Conservation (phyloP, 768 basidiomycete species). For the Trametes cinnabarina region DNA sequence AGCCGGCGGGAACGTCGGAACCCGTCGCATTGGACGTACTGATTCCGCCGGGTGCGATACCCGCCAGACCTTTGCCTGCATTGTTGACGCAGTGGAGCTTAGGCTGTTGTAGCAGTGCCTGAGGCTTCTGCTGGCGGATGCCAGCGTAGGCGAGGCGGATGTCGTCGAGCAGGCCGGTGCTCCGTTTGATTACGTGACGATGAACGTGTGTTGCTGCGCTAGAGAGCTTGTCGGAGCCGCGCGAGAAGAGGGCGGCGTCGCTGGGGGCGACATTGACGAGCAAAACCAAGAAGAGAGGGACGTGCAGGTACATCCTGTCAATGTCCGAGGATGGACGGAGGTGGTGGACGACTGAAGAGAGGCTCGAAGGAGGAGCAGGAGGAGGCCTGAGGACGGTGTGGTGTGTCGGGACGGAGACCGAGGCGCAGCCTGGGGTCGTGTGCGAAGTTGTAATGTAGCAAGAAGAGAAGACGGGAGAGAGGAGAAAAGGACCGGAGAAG, state of each 20-base stretch:
- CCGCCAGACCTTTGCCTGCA: constrained; percentile 8
- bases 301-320: constrained; percentile 27
- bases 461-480: not conserved
- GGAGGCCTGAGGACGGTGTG: not conserved
- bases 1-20: constrained; percentile 15
- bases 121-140: constrained; percentile 35
- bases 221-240: constrained; percentile 36
- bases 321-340: constrained; percentile 1
- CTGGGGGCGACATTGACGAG: constrained; percentile 30
- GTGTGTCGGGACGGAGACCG: not conserved
- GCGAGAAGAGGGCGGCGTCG: constrained; percentile 26
- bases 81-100: constrained; percentile 25
- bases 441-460: not conserved
- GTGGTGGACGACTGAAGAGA: not conserved
- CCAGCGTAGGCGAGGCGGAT: constrained; percentile 63
- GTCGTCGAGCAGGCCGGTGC: constrained; percentile 63
- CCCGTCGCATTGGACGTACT: constrained; percentile 36
- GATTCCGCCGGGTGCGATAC: constrained; percentile 2
- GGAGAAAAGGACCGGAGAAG: constrained; percentile 7
- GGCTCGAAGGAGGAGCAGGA: not conserved
- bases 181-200: constrained; percentile 53
- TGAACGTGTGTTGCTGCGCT: constrained; percentile 50
- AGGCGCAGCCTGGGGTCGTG: constrained; percentile 17
- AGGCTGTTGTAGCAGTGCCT: constrained; percentile 3
- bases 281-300: constrained; percentile 31